Conservation (phyloP, 2,329 filamentous ascomycete species). For the Sphaceloma murrayae region DNA sequence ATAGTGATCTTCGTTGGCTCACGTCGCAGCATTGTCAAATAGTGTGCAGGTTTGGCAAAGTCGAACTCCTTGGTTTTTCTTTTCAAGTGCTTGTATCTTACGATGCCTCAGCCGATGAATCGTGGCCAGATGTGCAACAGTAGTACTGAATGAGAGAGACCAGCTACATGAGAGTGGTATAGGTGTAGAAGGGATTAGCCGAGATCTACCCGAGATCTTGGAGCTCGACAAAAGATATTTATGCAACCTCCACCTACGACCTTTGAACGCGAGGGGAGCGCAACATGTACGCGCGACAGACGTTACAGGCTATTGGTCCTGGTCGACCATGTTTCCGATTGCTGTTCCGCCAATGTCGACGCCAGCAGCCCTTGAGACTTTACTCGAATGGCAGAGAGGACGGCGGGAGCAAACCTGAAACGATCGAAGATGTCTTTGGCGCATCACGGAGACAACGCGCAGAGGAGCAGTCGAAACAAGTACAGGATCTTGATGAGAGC, state of each 20-base stretch:
- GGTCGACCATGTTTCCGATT: constrained; percentile 8
- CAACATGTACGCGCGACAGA: constrained; percentile 13
- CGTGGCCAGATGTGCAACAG: too few relatives aligned
- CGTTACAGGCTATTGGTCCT: constrained; percentile 14
- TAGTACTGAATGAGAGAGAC: too few relatives aligned
- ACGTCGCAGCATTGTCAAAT: constrained; percentile 28
- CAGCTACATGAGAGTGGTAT: too few relatives aligned
- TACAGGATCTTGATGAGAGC: neutral
- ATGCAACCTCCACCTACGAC: neutral
- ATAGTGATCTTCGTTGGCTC: constrained; percentile 30
- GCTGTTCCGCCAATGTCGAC: constrained; percentile 1
- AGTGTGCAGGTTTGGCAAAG: too few relatives aligned
- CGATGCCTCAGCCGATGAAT: too few relatives aligned
- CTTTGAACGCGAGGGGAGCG: neutral
- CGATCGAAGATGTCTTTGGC: neutral
- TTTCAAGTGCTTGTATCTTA: too few relatives aligned
- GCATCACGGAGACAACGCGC: neutral
- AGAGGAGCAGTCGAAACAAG: neutral
- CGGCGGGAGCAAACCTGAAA: neutral
- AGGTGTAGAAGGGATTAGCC: neutral
- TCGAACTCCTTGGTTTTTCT: too few relatives aligned
- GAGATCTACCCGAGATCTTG: neutral
- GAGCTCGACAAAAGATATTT: neutral
- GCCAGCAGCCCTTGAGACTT: constrained; percentile 4
- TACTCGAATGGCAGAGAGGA: constrained; percentile 6